These are phyloP conservation scores for Pouteria campechiana DNA, from an alignment of 179 eudicot species.

Conservation along the genomic window DNA sequence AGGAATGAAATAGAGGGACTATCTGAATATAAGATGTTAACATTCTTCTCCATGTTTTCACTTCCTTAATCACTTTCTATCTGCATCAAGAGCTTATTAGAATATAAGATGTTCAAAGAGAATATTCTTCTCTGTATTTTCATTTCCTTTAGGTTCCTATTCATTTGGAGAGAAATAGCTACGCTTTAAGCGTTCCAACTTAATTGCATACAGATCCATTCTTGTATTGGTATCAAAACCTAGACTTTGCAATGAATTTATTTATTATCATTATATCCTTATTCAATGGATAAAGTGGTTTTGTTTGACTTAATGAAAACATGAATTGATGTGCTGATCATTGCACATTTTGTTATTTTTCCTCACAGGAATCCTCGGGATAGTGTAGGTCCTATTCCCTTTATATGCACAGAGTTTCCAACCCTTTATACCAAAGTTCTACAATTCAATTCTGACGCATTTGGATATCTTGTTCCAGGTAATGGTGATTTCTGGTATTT, in stretches of 20 bases:
- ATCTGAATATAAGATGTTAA: too few species aligned
- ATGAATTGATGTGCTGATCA: background rate
- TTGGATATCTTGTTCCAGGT: slow-evolving; percentile 58
- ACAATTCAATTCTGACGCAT: slow-evolving; percentile 45
- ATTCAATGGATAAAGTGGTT: background rate
- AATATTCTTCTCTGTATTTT: too few species aligned
- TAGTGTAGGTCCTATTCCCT: slow-evolving; percentile 21
- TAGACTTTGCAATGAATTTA: background rate
- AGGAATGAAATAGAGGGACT: too few species aligned
- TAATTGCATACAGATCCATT: background rate
- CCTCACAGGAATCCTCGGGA: slow-evolving; percentile 55
- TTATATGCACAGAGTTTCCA: slow-evolving; percentile 24
- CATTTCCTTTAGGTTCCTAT: too few species aligned
- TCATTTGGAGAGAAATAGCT: too few species aligned
- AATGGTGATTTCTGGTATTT: too few species aligned
- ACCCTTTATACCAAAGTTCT: slow-evolving; percentile 69
- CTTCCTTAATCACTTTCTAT: too few species aligned
- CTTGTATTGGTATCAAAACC: background rate
- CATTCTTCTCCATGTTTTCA: too few species aligned
- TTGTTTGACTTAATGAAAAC: background rate
- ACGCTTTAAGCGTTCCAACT: too few species aligned
- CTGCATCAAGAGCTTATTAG: too few species aligned
- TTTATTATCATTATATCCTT: background rate
- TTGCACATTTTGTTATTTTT: slow-evolving; percentile 4
- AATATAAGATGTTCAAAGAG: too few species aligned